Percentiles rank a stretch among this genome's conserved stretches.
These are phyloP conservation scores for Saccharomycopsis sp. DNA, from an alignment of 805 yeast genomes.

Conservation along the genomic window DNA sequence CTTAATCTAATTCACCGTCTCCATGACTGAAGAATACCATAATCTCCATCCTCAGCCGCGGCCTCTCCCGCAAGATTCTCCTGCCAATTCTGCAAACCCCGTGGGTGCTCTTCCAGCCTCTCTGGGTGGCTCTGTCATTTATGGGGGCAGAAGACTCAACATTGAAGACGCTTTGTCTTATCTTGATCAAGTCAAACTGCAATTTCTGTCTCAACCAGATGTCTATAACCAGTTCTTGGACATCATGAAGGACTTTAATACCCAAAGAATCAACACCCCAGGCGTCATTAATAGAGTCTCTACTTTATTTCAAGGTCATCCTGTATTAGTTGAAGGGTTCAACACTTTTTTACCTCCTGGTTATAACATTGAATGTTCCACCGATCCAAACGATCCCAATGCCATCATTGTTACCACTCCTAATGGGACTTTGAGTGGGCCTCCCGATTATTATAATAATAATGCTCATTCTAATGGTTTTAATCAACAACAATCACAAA, in stretches of 20 bases:
- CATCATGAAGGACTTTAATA: slow-evolving; percentile 97
- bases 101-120: no score
- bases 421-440: neutral
- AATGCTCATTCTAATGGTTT: neutral
- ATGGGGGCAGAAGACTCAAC: slow-evolving; percentile 50
- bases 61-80: neutral
- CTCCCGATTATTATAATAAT: neutral
- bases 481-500: neutral
- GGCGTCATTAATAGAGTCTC: slow-evolving; percentile 97
- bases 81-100: neutral
- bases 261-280: slow-evolving; percentile 93
- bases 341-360: slow-evolving; percentile 98
- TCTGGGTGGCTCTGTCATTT: neutral
- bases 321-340: slow-evolving; percentile 89
- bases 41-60: neutral
- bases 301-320: slow-evolving; percentile 83
- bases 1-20: no score
- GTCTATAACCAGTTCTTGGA: slow-evolving; percentile 93
- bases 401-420: slow-evolving; percentile 95
- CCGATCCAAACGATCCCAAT: slow-evolving; percentile 80
- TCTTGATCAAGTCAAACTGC: slow-evolving; percentile 89
- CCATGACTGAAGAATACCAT: no score
- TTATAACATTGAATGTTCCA: slow-evolving; percentile 83
- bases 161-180: slow-evolving; percentile 94
- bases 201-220: slow-evolving; percentile 85